phyloP scores from a whole-genome alignment of 164 flowering plant species.

The Aristolochia fimbriata region DNA sequence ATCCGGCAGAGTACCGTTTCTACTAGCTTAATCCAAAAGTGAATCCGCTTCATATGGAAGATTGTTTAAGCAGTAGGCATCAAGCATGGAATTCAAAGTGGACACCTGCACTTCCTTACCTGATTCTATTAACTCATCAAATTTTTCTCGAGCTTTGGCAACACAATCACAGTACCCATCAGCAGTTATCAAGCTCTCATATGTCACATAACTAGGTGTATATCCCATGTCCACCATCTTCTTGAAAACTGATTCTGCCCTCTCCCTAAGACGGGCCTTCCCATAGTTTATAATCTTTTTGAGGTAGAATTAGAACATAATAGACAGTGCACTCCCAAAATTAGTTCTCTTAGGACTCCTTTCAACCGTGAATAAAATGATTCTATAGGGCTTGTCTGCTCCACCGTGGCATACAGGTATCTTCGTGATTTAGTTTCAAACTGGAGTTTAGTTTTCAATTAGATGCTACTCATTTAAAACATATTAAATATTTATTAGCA shows the following conservation, averaged over 20 bases:
- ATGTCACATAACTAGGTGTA: conserved; percentile 65
- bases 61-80: conserved; percentile 73
- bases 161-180: conserved; percentile 76
- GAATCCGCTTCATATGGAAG: conserved; percentile 62
- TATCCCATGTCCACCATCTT: conserved; percentile 60
- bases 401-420: too few species aligned
- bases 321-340: too few species aligned
- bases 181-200: conserved; percentile 68
- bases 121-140: conserved; percentile 40
- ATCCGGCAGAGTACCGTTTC: conserved; percentile 29
- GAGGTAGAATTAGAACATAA: too few species aligned
- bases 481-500: too few species aligned
- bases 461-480: too few species aligned
- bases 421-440: too few species aligned
- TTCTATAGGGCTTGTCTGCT: too few species aligned
- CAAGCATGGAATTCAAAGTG: conserved; percentile 84
- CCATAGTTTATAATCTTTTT: conserved; percentile 88
- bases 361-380: too few species aligned
- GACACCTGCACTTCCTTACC: conserved; percentile 55
- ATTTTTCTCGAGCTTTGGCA: conserved; percentile 65
- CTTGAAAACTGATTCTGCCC: conserved; percentile 47
- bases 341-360: too few species aligned
- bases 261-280: conserved; percentile 77
- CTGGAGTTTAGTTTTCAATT: too few species aligned
- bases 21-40: conserved; percentile 40